Conservation (phyloP, 1,139 yeast species). For the Blastobotrys arbuscula region DNA sequence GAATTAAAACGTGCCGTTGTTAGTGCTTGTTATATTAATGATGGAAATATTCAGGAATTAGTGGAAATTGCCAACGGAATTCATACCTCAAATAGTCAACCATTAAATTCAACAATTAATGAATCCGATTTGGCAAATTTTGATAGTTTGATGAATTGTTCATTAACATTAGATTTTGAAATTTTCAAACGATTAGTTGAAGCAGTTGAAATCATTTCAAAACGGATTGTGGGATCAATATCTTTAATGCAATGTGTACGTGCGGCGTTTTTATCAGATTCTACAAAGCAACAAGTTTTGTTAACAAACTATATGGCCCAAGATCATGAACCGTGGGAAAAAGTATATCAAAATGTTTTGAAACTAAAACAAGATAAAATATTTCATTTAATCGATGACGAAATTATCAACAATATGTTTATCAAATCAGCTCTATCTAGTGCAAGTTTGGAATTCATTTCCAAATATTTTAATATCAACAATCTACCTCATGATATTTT, state of each 20-base stretch:
- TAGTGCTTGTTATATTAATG: slow-evolving; percentile 18
- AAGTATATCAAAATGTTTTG: not conserved
- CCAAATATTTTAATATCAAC: slow-evolving; percentile 11
- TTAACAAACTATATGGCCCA: not conserved
- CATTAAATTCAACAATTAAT: not conserved
- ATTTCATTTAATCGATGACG: slow-evolving; percentile 1
- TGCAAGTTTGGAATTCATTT: slow-evolving; percentile 23
- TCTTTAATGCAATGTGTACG: slow-evolving; percentile 12
- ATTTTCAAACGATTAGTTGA: slow-evolving; percentile 10
- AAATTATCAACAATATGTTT: slow-evolving; percentile 15
- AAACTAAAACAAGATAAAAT: not conserved
- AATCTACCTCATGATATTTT: slow-evolving; percentile 4
- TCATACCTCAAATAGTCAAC: too few species aligned
- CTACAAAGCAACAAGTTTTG: slow-evolving; percentile 7
- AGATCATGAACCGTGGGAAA: not conserved
- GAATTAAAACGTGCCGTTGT: slow-evolving; percentile 14
- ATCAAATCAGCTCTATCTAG: slow-evolving; percentile 16
- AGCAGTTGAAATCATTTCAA: not conserved
- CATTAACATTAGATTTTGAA: not conserved
- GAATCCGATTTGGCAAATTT: slow-evolving; percentile 11
- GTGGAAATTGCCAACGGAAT: not conserved
- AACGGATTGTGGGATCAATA: slow-evolving; percentile 8
- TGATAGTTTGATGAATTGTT: slow-evolving; percentile 6
- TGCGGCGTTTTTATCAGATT: slow-evolving; percentile 13
- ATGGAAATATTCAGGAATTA: not conserved